Base-by-base conservation (phyloP, 257 asterid species). In the Nicotiana tabacum region DNA sequence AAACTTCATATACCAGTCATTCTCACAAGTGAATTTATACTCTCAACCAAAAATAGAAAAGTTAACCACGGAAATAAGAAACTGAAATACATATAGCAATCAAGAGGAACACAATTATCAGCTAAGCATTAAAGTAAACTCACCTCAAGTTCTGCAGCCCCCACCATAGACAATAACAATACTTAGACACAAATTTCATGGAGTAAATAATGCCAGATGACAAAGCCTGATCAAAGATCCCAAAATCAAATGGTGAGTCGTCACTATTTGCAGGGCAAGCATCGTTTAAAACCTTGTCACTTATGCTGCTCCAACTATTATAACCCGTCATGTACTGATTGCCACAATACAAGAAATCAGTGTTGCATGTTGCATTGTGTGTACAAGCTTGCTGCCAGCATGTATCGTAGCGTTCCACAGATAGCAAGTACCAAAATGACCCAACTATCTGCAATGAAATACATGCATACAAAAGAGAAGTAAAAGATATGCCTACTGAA, bases 91-190 rank as follows among this genome's bases (percentile, higher is more conserved):
- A 39, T 55, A 33, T 16, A 69, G 35, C 78, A 60, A 24, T 69
- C 82, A 55, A 76, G 55, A 67, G 77, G 32, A n/a, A 60, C 43
- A 43, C 1, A 48, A 18, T 17, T 21, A 78, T 55, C n/a, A 67
- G 82, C 48, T 48, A 66, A 78, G 46, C n/a, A 30, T 15, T 15
- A 6, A 84, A 77, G 48, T 68, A n/a, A 18, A 35, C 69, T 86
- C 88, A 95, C 99, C 99, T 96, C 87, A 96, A 86, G 87, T 96
- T 96, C 89, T 96, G 99, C 89, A 96, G 91, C 24, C 99, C 98
- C 98, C 99, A 96, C 99, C 99, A 96, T 35, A 96, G 93, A 83
- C 99, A 96, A 89, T 96, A 96, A 85, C 95, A 93, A 78, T 96
- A 96, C 85, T 96, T 96, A 43, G 96, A 83, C 81, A 91, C 39